phyloP scores from a whole-genome alignment of 164 flowering plant species.

The Piper betle region DNA sequence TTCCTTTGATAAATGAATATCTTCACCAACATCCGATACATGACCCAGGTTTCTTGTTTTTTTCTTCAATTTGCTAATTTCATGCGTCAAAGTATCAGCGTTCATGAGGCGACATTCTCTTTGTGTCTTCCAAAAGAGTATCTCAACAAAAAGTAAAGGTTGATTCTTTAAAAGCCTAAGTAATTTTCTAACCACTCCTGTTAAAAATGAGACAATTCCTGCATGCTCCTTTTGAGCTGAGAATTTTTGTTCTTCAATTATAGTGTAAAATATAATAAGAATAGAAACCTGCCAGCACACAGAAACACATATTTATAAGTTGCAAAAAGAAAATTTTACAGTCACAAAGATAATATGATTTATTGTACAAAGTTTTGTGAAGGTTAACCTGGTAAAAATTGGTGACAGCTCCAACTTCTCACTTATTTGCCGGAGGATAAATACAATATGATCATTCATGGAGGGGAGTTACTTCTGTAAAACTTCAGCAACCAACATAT shows the following conservation, averaged over 20 bases:
- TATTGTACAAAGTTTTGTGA: neutral
- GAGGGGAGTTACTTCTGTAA: conserved; percentile 60
- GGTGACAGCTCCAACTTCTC: conserved; percentile 87
- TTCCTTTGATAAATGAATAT: conserved; percentile 21
- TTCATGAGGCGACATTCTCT: conserved; percentile 70
- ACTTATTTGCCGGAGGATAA: conserved; percentile 53
- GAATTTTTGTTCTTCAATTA: conserved; percentile 73
- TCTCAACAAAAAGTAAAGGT: conserved; percentile 86
- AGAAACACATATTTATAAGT: conserved; percentile 7
- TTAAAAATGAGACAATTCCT: conserved; percentile 55
- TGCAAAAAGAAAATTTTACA: neutral
- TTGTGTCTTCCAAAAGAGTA: conserved; percentile 83
- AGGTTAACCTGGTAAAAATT: conserved; percentile 76
- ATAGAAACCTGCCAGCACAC: conserved; percentile 61
- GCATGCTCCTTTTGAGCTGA: conserved; percentile 48
- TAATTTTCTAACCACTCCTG: conserved; percentile 61
- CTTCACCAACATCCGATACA: conserved; percentile 22
- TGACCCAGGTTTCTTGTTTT: conserved; percentile 24
- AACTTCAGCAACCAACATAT: conserved; percentile 90
- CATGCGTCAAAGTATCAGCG: conserved; percentile 51
- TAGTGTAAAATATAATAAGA: conserved; percentile 52
- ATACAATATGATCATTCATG: conserved; percentile 63
- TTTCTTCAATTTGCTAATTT: conserved; percentile 42
- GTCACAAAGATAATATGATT: neutral
- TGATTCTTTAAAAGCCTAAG: conserved; percentile 64